Evolutionary conservation across 2,329 filamentous ascomycete genomes (phyloP).

Genomic region (Alternaria sp.): DNA sequence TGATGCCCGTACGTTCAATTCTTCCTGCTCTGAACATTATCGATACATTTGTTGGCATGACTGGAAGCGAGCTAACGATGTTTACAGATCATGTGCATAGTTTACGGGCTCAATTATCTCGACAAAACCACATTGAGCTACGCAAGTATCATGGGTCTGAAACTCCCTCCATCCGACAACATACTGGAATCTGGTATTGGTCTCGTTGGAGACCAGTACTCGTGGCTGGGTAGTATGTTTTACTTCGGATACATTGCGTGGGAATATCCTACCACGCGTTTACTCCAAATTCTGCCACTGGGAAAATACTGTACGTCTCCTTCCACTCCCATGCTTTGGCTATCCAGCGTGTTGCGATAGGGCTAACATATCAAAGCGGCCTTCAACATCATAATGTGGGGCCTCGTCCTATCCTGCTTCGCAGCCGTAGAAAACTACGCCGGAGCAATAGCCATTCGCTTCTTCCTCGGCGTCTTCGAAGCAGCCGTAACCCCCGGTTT

Average conservation of each 20-base stretch:
- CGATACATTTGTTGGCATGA: neutral
- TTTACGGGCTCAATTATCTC: constrained; percentile 66
- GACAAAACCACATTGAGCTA: constrained; percentile 66
- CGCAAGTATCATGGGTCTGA: constrained; percentile 59
- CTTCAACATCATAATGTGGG: constrained; percentile 69
- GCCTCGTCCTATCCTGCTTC: constrained; percentile 65
- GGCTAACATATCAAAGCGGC: constrained; percentile 48
- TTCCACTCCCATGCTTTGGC: neutral
- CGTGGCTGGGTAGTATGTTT: constrained; percentile 59
- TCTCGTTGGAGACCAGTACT: constrained; percentile 58
- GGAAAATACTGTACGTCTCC: constrained; percentile 63
- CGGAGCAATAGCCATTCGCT: constrained; percentile 68
- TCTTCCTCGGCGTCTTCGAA: constrained; percentile 73
- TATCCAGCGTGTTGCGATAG: neutral
- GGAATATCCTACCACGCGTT: constrained; percentile 70
- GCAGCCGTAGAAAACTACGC: constrained; percentile 66
- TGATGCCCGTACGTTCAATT: constrained; percentile 57
- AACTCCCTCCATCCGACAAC: constrained; percentile 36
- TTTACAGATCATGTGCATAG: constrained; percentile 58
- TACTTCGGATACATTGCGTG: constrained; percentile 63
- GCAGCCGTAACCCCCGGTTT: constrained; percentile 73
- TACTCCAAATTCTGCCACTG: constrained; percentile 68
- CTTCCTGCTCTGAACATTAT: neutral
- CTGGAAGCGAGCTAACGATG: neutral
- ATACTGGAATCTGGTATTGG: constrained; percentile 50